These are phyloP conservation scores for Westerdykella sp. DNA, from an alignment of 2,329 filamentous ascomycete genomes.

Conservation along the genomic window DNA sequence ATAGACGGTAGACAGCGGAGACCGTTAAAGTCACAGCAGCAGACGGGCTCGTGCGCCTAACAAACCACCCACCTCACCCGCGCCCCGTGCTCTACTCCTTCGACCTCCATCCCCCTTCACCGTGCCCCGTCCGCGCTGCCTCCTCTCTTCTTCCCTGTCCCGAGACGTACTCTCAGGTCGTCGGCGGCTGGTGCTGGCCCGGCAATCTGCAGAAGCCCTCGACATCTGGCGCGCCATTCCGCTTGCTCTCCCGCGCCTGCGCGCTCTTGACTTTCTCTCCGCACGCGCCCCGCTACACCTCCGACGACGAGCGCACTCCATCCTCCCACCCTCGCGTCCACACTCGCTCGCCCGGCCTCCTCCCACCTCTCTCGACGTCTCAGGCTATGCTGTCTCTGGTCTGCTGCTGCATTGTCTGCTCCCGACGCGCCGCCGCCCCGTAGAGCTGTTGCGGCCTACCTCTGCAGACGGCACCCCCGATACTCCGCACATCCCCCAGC, in stretches of 20 bases:
- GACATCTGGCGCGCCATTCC: background rate
- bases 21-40: background rate
- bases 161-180: background rate
- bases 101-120: slow-evolving; percentile 1
- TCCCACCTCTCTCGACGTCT: slow-evolving; percentile 13
- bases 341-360: slow-evolving; percentile 13
- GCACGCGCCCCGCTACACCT: slow-evolving; percentile 5
- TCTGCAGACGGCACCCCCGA: slow-evolving; percentile 21
- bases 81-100: slow-evolving; percentile 2
- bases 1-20: background rate
- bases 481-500: slow-evolving; percentile 11
- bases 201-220: background rate
- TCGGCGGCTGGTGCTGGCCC: background rate
- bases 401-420: slow-evolving; percentile 14
- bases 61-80: slow-evolving; percentile 1
- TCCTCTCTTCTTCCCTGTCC: background rate
- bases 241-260: background rate
- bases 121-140: slow-evolving; percentile 2
- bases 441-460: slow-evolving; percentile 25
- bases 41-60: background rate
- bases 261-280: background rate
- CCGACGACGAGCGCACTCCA: slow-evolving; percentile 9
- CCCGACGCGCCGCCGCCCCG: slow-evolving; percentile 19
- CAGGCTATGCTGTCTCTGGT: slow-evolving; percentile 28
- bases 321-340: slow-evolving; percentile 9